phyloP scores from a whole-genome alignment of 305 asterid species.

The Fraxinus platypoda region DNA sequence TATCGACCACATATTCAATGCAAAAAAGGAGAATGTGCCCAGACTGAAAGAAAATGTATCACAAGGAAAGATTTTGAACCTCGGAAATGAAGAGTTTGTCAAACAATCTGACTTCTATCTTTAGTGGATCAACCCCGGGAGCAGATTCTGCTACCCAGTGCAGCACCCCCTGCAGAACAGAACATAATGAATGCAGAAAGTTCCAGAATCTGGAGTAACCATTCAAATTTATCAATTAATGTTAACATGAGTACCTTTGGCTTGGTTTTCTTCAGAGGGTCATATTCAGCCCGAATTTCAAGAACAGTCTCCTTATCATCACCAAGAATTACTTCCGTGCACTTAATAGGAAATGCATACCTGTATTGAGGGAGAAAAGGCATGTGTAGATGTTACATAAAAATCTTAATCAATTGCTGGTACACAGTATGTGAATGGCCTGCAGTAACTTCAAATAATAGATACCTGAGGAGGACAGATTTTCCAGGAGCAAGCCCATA shows the following conservation, averaged over 20 bases:
- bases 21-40: neutral
- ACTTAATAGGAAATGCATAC: constrained; percentile 92
- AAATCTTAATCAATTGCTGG: constrained; percentile 3
- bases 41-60: neutral
- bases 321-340: constrained; percentile 65
- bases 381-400: constrained; percentile 7
- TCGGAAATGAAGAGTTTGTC: constrained; percentile 82
- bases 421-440: neutral
- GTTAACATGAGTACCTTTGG: constrained; percentile 61
- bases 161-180: constrained; percentile 74
- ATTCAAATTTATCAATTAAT: neutral
- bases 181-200: constrained; percentile 8
- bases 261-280: constrained; percentile 66
- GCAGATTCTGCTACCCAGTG: constrained; percentile 91
- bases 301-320: constrained; percentile 58
- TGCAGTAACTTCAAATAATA: neutral
- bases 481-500: constrained; percentile 97
- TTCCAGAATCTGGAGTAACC: neutral
- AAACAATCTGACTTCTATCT: constrained; percentile 83
- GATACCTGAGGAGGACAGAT: constrained; percentile 81
- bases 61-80: constrained; percentile 39
- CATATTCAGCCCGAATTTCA: constrained; percentile 79
- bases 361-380: constrained; percentile 32
- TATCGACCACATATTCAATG: neutral
- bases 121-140: constrained; percentile 68